phyloP scores from a whole-genome alignment of 306 rosid species.

The Castanea mollissima region DNA sequence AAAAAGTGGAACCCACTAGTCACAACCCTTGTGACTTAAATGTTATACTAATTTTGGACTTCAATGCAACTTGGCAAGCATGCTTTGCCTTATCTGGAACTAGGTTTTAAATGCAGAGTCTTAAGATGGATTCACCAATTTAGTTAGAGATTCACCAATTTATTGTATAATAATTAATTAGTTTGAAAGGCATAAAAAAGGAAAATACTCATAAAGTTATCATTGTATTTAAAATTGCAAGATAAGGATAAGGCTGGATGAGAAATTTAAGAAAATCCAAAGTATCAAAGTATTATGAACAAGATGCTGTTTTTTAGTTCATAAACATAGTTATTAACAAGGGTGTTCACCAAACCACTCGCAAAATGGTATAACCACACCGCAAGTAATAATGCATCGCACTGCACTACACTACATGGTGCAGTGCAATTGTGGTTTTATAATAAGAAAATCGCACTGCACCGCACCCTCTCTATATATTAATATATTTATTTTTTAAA shows the following conservation, averaged over 20 bases:
- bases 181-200: not conserved
- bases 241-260: not conserved
- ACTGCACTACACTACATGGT: no score
- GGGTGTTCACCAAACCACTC: no score
- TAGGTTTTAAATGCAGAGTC: not conserved
- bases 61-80: not conserved
- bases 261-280: no score
- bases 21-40: not conserved
- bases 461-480: no score
- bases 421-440: no score
- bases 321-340: no score
- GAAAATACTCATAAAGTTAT: not conserved
- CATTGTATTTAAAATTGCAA: not conserved
- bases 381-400: rapidly evolving
- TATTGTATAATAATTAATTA: not conserved
- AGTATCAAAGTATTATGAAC: no score
- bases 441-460: no score
- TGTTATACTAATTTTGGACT: not conserved
- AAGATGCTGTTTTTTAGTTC: no score
- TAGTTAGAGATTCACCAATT: not conserved
- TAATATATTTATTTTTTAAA: no score
- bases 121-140: not conserved
- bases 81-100: not conserved
- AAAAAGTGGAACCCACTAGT: not conserved
- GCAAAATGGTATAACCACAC: no score